Evolutionary conservation across 1,284 basidiomycete species (phyloP).

Genomic region (Ganoderma lingzhi): DNA sequence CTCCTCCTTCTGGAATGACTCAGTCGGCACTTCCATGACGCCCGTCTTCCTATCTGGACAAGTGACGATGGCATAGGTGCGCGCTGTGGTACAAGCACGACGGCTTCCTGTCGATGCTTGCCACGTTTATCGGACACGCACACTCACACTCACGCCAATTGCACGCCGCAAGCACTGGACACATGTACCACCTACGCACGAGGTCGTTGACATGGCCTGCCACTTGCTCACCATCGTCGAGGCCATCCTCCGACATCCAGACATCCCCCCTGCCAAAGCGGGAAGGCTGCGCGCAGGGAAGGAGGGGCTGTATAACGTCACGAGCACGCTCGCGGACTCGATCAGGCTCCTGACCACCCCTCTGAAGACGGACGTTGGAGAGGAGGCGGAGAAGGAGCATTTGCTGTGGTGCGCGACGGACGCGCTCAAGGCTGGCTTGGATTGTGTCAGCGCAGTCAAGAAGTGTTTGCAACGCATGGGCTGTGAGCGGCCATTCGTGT

Average conservation of each 20-base stretch:
- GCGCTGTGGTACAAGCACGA: slow-evolving; percentile 83
- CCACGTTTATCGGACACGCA: slow-evolving; percentile 96
- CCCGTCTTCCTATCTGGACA: slow-evolving; percentile 75
- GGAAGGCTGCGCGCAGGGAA: slow-evolving; percentile 75
- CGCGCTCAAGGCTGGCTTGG: slow-evolving; percentile 88
- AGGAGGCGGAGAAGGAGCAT: slow-evolving; percentile 84
- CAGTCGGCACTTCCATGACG: slow-evolving; percentile 49
- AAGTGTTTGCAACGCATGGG: slow-evolving; percentile 71
- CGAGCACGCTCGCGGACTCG: slow-evolving; percentile 88
- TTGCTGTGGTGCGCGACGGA: slow-evolving; percentile 87
- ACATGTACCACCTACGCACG: slow-evolving; percentile 94
- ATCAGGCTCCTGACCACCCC: slow-evolving; percentile 76
- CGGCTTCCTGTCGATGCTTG: slow-evolving; percentile 91
- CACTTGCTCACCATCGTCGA: slow-evolving; percentile 94
- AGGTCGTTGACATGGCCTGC: slow-evolving; percentile 93
- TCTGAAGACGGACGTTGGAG: slow-evolving; percentile 60
- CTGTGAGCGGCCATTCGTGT: slow-evolving; percentile 68
- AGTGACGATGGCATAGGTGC: slow-evolving; percentile 66
- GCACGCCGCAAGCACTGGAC: slow-evolving; percentile 91
- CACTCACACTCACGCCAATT: slow-evolving; percentile 91
- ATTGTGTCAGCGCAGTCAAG: slow-evolving; percentile 87
- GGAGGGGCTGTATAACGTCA: slow-evolving; percentile 88
- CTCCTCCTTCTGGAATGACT: slow-evolving; percentile 58
- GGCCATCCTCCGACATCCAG: slow-evolving; percentile 79
- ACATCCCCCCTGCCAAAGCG: slow-evolving; percentile 62